These are phyloP conservation scores for Zygosaccharomyces siamensis DNA, from an alignment of 805 yeast species.

Conservation along the genomic window DNA sequence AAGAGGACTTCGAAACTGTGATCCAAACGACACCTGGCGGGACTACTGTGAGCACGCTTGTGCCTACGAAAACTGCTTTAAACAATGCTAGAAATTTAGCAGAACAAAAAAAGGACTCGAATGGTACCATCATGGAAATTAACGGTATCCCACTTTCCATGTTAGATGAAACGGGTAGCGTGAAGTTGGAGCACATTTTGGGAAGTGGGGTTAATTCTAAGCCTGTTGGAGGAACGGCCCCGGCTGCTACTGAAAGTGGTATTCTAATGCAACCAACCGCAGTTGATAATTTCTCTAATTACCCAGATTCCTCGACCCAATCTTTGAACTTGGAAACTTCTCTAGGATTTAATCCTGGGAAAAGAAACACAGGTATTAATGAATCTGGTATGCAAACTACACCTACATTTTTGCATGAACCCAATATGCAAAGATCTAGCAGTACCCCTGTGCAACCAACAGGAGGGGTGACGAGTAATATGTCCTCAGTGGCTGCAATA, in stretches of 20 bases:
- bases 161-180: constrained; percentile 78
- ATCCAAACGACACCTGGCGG: constrained; percentile 89
- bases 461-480: neutral
- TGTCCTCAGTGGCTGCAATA: neutral
- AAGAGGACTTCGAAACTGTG: constrained; percentile 80
- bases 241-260: neutral
- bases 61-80: constrained; percentile 79
- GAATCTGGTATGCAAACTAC: neutral
- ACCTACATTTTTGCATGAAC: constrained; percentile 2
- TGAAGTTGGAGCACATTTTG: constrained; percentile 25
- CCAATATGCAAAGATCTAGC: constrained; percentile 13
- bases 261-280: neutral
- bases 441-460: constrained; percentile 7
- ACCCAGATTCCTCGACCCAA: constrained; percentile 4
- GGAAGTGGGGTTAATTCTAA: neutral
- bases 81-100: constrained; percentile 32
- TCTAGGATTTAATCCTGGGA: neutral
- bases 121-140: constrained; percentile 44
- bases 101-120: constrained; percentile 18
- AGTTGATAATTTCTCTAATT: neutral
- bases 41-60: constrained; percentile 81
- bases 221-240: neutral
- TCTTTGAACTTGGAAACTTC: neutral
- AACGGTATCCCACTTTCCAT: constrained; percentile 66
- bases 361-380: neutral